These are phyloP conservation scores for Staphylotrichum tortipilum DNA, from an alignment of 495 filamentous ascomycete species.

Conservation along the genomic window DNA sequence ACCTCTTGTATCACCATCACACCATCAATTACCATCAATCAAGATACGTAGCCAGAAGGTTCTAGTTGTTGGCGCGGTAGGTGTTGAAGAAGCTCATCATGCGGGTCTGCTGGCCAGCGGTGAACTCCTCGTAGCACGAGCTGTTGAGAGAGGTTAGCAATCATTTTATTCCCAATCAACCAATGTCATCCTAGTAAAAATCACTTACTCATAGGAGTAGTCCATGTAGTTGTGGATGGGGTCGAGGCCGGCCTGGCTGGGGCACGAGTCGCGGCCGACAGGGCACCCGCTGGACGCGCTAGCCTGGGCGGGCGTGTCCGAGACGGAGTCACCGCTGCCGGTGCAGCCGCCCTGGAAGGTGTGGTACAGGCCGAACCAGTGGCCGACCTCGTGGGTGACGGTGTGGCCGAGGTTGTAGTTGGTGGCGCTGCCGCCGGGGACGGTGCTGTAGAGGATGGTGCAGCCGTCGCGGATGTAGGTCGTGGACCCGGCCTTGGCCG, in stretches of 20 bases:
- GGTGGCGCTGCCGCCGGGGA: slow-evolving; percentile 43
- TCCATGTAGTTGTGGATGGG: slow-evolving; percentile 62
- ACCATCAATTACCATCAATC: too few species aligned
- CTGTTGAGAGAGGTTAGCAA: too few species aligned
- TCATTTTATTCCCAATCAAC: too few species aligned
- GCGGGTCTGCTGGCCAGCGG: slow-evolving; percentile 35
- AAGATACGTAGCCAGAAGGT: too few species aligned
- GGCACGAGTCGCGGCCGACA: slow-evolving; percentile 44
- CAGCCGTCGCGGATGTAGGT: slow-evolving; percentile 50
- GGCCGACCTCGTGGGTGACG: slow-evolving; percentile 56
- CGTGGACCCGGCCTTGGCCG: slow-evolving; percentile 19
- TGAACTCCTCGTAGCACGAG: slow-evolving; percentile 42
- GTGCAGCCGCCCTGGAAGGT: slow-evolving; percentile 57
- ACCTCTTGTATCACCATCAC: too few species aligned
- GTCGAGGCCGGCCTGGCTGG: slow-evolving; percentile 38
- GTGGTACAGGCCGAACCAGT: slow-evolving; percentile 59
- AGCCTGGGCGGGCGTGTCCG: slow-evolving; percentile 50
- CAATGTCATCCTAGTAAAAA: too few species aligned
- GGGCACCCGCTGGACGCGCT: slow-evolving; percentile 52
- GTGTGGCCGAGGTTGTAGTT: slow-evolving; percentile 54
- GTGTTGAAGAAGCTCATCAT: slow-evolving; percentile 35
- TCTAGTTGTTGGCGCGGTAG: slow-evolving; percentile 30
- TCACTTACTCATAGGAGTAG: slow-evolving; percentile 46
- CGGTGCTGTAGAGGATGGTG: slow-evolving; percentile 43
- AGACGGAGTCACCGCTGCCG: slow-evolving; percentile 46